Evolutionary conservation across 768 basidiomycete species (phyloP), one percentile per base, ranked within the genome.

Genomic region (Auricularia sp.): DNA sequence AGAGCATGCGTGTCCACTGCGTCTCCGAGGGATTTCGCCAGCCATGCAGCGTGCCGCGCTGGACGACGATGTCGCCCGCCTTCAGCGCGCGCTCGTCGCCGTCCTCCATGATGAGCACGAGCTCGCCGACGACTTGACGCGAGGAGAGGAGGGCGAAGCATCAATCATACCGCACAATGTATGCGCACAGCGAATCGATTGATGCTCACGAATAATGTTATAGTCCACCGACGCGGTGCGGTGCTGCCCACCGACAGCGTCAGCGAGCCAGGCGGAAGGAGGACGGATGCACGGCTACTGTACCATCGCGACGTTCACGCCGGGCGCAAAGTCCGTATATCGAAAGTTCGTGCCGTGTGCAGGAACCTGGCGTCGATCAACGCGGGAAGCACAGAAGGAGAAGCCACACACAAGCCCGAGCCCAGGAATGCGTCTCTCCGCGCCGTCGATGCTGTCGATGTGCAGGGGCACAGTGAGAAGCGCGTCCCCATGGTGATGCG

Each of bases 151-250:
- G 29, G 29, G 29, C 29, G 29, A 29, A 29, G 29, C 29, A 29
- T 29, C 29, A 29, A 29, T 29, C 29, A 29, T 29, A 29, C 29
- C 29, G 29, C 29, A 29, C 29, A 29, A 29, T 29, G 29, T 2
- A 29, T 29, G 29, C 29, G 29, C 29, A 29, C 29, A 29, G 0
- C 29, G 29, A 29, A 29, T 29, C 29, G 29, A 29, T 29, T 29
- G 29, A 29, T 29, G 29, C 80, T 66, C 65, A 83, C 84, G 74
- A 14, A 86, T 74, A 33, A 86, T 81, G 67, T 87, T 86, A 69
- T 83, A 82, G 69, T 87, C 86, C 64, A 86, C 69, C 16, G 86
- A 84, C 36, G 77, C 77, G 8, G 84, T 85, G 35, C 84, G 68
- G 59, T 75, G 76, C 76, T 77, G 58, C 33, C 2, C 21, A 59